Conservation (phyloP, 345 rosid species). For the Stellera chamaejasme region DNA sequence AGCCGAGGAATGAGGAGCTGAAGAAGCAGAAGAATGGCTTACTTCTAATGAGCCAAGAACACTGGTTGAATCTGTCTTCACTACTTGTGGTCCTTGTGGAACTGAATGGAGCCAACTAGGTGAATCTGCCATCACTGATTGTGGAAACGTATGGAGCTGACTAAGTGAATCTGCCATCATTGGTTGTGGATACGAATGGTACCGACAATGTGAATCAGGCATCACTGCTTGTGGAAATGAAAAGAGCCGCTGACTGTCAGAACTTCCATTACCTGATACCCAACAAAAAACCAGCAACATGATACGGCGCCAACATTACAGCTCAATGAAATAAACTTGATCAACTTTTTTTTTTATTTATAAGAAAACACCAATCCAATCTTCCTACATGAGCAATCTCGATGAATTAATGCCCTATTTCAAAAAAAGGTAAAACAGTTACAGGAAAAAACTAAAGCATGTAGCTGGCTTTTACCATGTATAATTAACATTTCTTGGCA, state of each 20-base stretch:
- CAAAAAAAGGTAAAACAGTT: no score
- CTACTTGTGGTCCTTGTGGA: conserved; percentile 11
- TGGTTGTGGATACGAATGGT: neutral
- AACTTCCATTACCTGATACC: conserved; percentile 6
- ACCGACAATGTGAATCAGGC: neutral
- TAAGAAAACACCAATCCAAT: neutral
- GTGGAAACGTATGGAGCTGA: neutral
- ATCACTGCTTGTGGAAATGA: conserved; percentile 2
- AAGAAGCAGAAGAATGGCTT: neutral
- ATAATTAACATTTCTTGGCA: no score
- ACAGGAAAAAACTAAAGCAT: neutral
- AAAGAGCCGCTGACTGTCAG: neutral
- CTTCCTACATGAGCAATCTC: neutral
- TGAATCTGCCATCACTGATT: neutral
- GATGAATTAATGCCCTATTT: neutral
- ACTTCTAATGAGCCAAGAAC: conserved; percentile 1
- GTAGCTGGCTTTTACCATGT: neutral
- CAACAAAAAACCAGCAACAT: conserved; percentile 6
- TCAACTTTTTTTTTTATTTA: neutral
- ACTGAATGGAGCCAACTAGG: neutral
- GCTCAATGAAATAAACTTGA: neutral
- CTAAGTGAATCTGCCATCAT: neutral
- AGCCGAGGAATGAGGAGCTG: neutral
- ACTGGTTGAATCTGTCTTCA: neutral
- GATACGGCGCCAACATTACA: conserved; percentile 1